Evolutionary conservation across 140 eudicot species (phyloP), one percentile per base, ranked within the genome.

Genomic region (Erigeron philadelphicus): DNA sequence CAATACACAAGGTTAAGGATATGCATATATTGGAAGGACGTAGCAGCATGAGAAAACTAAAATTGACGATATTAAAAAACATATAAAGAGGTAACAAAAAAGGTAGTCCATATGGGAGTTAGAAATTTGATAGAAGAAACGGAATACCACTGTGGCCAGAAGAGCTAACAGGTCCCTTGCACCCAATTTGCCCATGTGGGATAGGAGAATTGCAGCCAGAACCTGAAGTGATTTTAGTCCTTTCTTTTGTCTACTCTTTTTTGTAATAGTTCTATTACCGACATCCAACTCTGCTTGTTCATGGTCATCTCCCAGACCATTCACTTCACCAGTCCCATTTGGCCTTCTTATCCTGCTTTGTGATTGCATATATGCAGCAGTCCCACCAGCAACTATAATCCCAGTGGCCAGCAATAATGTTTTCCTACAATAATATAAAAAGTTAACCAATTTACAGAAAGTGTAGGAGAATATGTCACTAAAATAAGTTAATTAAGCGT

Each of bases 201-300:
- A 93, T 68, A 87, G 68, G 42, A 93, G 90, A 87, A 89, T 82
- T 59, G 97, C 99, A 73, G 95, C 89, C 73, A 93, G 70, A 67
- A 93, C 95, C 73, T 93, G 92, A 60, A 93, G 95, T 3, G 99
- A 93, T 78, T 83, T 87, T 76, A 93, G 78, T 40, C 90, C 95
- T 83, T 79, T 89, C 84, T 87, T 93, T 87, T 86, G 90, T 83
- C 84, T 83, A 61, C 92, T 93, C 75, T 81, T 86, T 66, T 80
- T 87, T 45, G 68, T 76, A 74, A 77, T 66, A 58, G 63, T 78
- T 66, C 68, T 80, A 12, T 81, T 86, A 23, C 83, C 82, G 53
- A 6, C 75, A 72, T 52, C 72, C 73, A 67, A 78, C 60, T 75
- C 85, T 11, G 56, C 47, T 44, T 67, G 78, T 68, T 78, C 87